phyloP scores from a whole-genome alignment of 1,284 basidiomycete species.

The Ustilago shanxiensis region DNA sequence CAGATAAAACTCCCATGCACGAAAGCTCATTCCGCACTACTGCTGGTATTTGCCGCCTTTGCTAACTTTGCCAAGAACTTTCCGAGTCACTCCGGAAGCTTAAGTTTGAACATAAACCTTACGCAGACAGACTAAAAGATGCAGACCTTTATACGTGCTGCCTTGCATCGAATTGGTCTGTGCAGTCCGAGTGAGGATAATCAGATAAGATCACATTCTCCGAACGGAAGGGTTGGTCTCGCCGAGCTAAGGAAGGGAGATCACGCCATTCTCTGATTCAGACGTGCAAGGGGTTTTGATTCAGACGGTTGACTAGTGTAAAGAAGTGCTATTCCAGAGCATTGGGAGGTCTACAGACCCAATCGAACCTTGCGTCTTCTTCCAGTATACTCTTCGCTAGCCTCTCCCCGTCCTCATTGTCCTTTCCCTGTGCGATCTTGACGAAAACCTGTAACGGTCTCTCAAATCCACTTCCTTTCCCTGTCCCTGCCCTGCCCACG shows the following conservation, averaged over 20 bases:
- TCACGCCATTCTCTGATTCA: constrained; percentile 7
- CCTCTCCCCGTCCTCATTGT: not conserved
- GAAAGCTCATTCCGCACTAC: too few species aligned
- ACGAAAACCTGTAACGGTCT: constrained; percentile 34
- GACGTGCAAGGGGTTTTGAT: too few species aligned
- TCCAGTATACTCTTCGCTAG: not conserved
- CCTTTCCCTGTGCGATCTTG: not conserved
- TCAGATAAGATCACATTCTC: constrained; percentile 10
- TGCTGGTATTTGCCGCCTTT: too few species aligned
- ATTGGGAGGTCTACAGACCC: constrained; percentile 17
- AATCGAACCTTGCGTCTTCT: constrained; percentile 1
- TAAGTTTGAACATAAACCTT: too few species aligned
- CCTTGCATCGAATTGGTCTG: too few species aligned
- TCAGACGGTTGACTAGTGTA: too few species aligned
- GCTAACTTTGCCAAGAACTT: too few species aligned
- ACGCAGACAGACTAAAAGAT: too few species aligned
- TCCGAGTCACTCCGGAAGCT: too few species aligned
- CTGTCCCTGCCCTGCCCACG: constrained; percentile 12
- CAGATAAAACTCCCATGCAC: not conserved
- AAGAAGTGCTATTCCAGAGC: not conserved
- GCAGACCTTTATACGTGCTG: too few species aligned
- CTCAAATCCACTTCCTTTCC: constrained; percentile 23
- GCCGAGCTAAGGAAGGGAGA: too few species aligned
- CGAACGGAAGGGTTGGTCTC: too few species aligned
- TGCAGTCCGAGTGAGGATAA: not conserved